Base-by-base conservation (phyloP, 805 yeast genomes). In the Saturnispora sekii region DNA sequence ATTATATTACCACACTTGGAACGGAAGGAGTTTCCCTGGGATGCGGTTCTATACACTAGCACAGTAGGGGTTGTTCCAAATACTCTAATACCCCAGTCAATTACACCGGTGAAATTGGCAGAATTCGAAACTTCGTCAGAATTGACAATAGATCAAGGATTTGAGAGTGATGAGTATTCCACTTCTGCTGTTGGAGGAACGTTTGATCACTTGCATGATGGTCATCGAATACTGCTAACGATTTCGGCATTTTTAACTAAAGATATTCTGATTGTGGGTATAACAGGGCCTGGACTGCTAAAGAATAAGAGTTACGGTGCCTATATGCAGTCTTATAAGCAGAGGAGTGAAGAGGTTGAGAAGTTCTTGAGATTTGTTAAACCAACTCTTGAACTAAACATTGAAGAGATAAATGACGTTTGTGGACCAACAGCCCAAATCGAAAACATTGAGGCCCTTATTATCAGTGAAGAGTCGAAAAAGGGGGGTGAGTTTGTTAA, bases 191-290 rank as follows among this genome's bases (percentile, higher is more conserved):
- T 90, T 1, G 98, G 98, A 0, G 99, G 99, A 0, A 93, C 98
- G 0, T 93, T 93, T 65, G 99, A 93, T 58, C 97, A 93, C 63
- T 58, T 93, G 32, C 99, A 93, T 55, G 95, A 84, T 57, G 99
- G 97, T 0, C 99, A 93, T 63, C 86, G 84, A 60, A 81, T 93
- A 28, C 67, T 93, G 26, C 68, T 93, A 9, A 79, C 93, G 0
- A 68, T 84, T 48, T 71, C 95, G 0, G 76, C 79, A 0, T 87
- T 79, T 55, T 51, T 85, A 7, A 69, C 94, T 0, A 54, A 62
- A 2, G 53, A 60, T 2, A 64, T 62, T 17, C 65, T 93, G 11
- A 82, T 90, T 40, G 69, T 93, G 6, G 99, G 98, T 0, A 68
- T 93, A 3, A 87, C 97, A 0, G 95, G 88, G 10, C 74, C 77